Percentiles rank a stretch among this genome's conserved stretches.
phyloP scores from a whole-genome alignment of 164 flowering plant species.

The Vitis cinerea region DNA sequence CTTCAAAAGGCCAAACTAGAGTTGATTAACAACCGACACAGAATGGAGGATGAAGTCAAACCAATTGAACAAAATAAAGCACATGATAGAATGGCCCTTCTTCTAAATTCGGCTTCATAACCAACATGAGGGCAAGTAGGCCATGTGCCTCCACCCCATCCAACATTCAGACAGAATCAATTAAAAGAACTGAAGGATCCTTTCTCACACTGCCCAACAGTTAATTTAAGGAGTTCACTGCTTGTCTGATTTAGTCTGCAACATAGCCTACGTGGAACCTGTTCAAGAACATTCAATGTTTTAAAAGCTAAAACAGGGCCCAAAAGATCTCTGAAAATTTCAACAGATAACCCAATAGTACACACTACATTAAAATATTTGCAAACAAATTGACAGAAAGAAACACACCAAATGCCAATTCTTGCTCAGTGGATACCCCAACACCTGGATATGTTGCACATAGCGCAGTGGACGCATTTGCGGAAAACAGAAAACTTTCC shows the following conservation, averaged over 20 bases:
- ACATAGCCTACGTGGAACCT: constrained; percentile 58
- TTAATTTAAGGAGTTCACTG: constrained; percentile 32
- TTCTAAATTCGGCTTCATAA: neutral
- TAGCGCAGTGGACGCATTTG: constrained; percentile 35
- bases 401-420: constrained; percentile 59
- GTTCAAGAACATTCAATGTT: constrained; percentile 9
- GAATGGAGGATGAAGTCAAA: neutral
- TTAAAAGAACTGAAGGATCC: constrained; percentile 25
- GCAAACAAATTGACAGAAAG: neutral
- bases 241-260: constrained; percentile 40
- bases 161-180: constrained; percentile 24
- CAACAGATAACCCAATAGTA: neutral
- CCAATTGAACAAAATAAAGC: neutral
- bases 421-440: constrained; percentile 39
- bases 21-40: neutral
- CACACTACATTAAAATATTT: neutral
- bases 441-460: constrained; percentile 41
- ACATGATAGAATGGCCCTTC: neutral
- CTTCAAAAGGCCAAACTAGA: neutral
- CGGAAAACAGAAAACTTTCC: constrained; percentile 60
- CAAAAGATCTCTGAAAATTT: neutral
- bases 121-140: neutral
- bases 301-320: neutral
- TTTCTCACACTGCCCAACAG: constrained; percentile 50
- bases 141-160: constrained; percentile 6